These are phyloP conservation scores for Solanum rostratum DNA, from an alignment of 257 asterid species.

Conservation along the genomic window DNA sequence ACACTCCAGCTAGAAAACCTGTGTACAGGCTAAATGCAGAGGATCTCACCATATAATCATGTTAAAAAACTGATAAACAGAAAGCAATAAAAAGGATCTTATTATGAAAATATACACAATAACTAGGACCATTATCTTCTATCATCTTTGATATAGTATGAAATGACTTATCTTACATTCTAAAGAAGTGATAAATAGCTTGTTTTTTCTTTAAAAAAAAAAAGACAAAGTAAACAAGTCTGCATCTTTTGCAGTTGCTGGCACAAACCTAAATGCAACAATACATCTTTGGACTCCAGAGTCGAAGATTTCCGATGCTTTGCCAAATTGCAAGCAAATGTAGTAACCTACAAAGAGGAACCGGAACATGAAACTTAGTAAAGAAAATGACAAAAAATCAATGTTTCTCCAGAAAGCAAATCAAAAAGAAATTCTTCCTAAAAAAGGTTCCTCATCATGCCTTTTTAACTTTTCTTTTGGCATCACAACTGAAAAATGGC, in stretches of 20 bases:
- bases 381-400: not conserved
- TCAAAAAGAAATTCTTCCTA: not conserved
- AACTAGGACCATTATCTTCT: not conserved
- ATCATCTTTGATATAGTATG: not conserved
- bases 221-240: not conserved
- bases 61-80: not conserved
- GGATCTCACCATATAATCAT: not conserved
- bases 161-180: not conserved
- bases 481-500: not conserved
- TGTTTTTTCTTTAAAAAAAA: not conserved
- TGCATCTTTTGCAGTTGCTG: slow-evolving; percentile 2
- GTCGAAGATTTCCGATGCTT: slow-evolving; percentile 93
- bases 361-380: not conserved
- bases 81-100: not conserved
- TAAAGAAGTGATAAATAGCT: not conserved
- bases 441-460: not conserved
- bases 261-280: slow-evolving; percentile 88
- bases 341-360: slow-evolving; percentile 46
- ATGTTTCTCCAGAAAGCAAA: not conserved
- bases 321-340: slow-evolving; percentile 80
- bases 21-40: not conserved
- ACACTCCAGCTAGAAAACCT: not conserved
- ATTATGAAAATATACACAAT: not conserved
- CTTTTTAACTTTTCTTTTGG: not conserved
- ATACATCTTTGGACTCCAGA: slow-evolving; percentile 79